Percentiles rank a stretch among this genome's conserved stretches.
These are phyloP conservation scores for Hymenoscyphus occultus DNA, from an alignment of 2,329 filamentous ascomycete genomes.

Conservation along the genomic window DNA sequence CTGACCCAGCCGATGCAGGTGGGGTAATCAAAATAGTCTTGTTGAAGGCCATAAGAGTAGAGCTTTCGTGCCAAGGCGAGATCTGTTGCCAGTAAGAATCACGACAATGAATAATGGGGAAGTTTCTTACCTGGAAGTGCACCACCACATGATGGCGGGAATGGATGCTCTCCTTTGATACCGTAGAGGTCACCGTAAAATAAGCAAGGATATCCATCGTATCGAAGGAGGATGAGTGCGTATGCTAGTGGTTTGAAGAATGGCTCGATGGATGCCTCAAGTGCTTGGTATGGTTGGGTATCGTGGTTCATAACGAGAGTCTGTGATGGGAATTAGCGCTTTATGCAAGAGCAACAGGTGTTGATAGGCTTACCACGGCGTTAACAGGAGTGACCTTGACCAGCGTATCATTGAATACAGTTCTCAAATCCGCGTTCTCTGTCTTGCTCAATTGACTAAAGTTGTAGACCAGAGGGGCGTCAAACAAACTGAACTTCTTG, in stretches of 20 bases:
- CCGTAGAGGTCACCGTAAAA: constrained; percentile 72
- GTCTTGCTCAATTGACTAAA: constrained; percentile 59
- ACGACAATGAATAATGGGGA: neutral
- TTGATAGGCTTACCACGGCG: constrained; percentile 49
- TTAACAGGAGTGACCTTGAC: constrained; percentile 52
- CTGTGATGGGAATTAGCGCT: constrained; percentile 28
- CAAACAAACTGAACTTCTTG: constrained; percentile 60
- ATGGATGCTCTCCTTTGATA: constrained; percentile 46
- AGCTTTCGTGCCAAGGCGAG: constrained; percentile 61
- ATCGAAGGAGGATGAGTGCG: constrained; percentile 64
- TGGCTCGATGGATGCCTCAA: constrained; percentile 58
- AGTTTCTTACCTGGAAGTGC: neutral
- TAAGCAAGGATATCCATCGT: constrained; percentile 61
- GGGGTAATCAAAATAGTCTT: constrained; percentile 59
- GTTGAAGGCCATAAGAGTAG: constrained; percentile 64
- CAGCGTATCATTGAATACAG: constrained; percentile 59
- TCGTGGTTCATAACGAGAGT: constrained; percentile 73
- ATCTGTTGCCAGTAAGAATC: constrained; percentile 50
- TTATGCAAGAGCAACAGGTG: neutral
- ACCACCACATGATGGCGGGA: constrained; percentile 47
- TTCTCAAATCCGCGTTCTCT: constrained; percentile 57
- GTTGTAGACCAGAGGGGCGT: constrained; percentile 66
- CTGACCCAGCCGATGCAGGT: constrained; percentile 59
- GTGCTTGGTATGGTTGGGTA: constrained; percentile 61
- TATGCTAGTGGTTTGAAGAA: constrained; percentile 73